Evolutionary conservation across 441 rosid genomes (phyloP).

Genomic region (Erodium chrysanthum): DNA sequence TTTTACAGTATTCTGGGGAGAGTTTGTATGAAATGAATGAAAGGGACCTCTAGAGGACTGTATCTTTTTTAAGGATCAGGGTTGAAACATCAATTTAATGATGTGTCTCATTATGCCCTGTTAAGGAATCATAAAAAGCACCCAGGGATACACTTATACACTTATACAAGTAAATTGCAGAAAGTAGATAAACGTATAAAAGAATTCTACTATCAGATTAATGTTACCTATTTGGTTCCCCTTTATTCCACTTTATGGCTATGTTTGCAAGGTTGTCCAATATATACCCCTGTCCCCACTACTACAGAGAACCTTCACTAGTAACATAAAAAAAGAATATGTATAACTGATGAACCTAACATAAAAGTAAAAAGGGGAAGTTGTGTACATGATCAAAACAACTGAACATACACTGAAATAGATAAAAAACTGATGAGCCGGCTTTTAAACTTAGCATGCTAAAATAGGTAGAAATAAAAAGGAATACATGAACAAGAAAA

Average conservation of each 20-base stretch:
- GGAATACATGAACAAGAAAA: constrained; percentile 8
- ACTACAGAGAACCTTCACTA: constrained; percentile 3
- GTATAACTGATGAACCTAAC: not conserved
- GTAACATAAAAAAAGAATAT: not conserved
- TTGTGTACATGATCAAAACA: not conserved
- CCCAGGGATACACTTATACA: not conserved
- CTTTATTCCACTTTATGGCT: not conserved
- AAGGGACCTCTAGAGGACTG: not conserved
- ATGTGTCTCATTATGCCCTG: not conserved
- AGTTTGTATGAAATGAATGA: too few species aligned
- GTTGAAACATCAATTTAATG: not conserved
- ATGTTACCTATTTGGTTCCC: not conserved
- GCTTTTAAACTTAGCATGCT: not conserved
- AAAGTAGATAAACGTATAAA: not conserved
- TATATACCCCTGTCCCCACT: not conserved
- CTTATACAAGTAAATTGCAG: not conserved
- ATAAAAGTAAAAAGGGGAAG: not conserved
- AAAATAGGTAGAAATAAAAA: not conserved
- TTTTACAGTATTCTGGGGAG: too few species aligned
- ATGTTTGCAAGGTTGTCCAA: not conserved
- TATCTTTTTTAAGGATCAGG: not conserved
- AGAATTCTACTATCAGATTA: not conserved
- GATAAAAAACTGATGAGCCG: not conserved
- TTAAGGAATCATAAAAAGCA: not conserved
- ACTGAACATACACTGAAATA: not conserved